Evolutionary conservation across 202 grass and related monocot genomes (phyloP).

Genomic region (Alloteropsis angusta): DNA sequence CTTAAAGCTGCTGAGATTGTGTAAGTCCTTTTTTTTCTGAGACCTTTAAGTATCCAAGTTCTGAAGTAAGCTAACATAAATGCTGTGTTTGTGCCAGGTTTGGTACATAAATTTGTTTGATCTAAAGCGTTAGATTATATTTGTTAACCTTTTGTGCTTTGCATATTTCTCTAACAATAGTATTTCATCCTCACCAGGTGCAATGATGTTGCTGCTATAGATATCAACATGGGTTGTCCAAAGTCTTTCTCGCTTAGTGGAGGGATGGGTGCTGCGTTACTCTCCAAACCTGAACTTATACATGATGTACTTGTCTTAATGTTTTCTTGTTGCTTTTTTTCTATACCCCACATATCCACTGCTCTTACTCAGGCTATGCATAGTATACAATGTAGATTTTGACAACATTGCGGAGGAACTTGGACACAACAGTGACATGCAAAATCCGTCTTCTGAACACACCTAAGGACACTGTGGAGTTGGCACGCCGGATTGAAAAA

Average conservation of each 20-base stretch:
- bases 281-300: slow-evolving; percentile 97
- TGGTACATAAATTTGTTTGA: slow-evolving; percentile 2
- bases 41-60: neutral
- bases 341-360: neutral
- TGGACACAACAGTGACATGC: slow-evolving; percentile 71
- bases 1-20: slow-evolving; percentile 85
- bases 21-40: slow-evolving; percentile 49
- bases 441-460: slow-evolving; percentile 81
- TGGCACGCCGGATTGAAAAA: slow-evolving; percentile 86
- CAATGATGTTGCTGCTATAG: slow-evolving; percentile 76
- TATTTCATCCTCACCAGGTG: slow-evolving; percentile 40
- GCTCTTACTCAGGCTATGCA: slow-evolving; percentile 22
- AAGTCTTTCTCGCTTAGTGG: slow-evolving; percentile 87
- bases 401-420: slow-evolving; percentile 77
- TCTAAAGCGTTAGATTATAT: neutral
- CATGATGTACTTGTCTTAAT: slow-evolving; percentile 61
- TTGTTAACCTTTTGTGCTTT: neutral
- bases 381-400: slow-evolving; percentile 68
- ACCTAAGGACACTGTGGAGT: slow-evolving; percentile 67
- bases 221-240: slow-evolving; percentile 98
- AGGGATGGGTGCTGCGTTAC: slow-evolving; percentile 97
- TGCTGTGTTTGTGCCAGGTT: neutral
- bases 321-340: slow-evolving; percentile 20
- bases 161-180: slow-evolving; percentile 13
- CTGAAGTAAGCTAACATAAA: slow-evolving; percentile 12